Conservation (phyloP, 129 eudicot species). For the Pseudognaphalium luteoalbum region DNA sequence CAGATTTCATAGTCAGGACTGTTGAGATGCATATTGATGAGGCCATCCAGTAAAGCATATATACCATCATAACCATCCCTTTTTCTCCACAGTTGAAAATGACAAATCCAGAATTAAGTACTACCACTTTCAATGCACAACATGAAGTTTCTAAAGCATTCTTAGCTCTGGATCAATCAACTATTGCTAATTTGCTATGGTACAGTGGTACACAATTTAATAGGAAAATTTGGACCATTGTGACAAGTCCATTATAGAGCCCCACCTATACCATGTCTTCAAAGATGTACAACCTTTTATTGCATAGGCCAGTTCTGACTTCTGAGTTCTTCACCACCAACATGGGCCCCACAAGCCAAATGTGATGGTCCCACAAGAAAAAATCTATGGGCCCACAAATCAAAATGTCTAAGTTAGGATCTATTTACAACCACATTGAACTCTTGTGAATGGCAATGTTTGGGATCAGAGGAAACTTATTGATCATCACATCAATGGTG, state of each 20-base stretch:
- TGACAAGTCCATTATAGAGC: constrained; percentile 16
- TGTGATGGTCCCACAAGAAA: constrained; percentile 21
- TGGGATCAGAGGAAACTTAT: constrained; percentile 32
- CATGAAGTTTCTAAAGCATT: not conserved
- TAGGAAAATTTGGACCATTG: constrained; percentile 29
- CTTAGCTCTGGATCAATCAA: constrained; percentile 1
- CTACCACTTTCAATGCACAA: constrained; percentile 18
- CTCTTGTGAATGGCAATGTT: constrained; percentile 27
- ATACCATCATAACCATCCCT: not conserved
- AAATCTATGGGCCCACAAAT: constrained; percentile 25
- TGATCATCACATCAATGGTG: constrained; percentile 31
- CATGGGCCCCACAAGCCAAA: constrained; percentile 30
- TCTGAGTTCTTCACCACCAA: constrained; percentile 28
- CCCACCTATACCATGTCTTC: constrained; percentile 22
- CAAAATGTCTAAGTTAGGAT: constrained; percentile 23
- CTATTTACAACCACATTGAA: constrained; percentile 48
- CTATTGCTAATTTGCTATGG: constrained; percentile 25
- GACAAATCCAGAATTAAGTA: constrained; percentile 17
- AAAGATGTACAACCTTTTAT: constrained; percentile 34
- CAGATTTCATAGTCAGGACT: not conserved
- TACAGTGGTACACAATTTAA: constrained; percentile 16
- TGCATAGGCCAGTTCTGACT: constrained; percentile 20
- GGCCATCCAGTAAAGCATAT: constrained; percentile 9
- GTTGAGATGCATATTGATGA: not conserved
- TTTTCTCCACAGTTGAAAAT: too few species aligned